A percentile compares a stretch with the other conserved stretches of the same genome.
Evolutionary conservation across 305 asterid species (phyloP).

Genomic region (Fraxinus velutina): DNA sequence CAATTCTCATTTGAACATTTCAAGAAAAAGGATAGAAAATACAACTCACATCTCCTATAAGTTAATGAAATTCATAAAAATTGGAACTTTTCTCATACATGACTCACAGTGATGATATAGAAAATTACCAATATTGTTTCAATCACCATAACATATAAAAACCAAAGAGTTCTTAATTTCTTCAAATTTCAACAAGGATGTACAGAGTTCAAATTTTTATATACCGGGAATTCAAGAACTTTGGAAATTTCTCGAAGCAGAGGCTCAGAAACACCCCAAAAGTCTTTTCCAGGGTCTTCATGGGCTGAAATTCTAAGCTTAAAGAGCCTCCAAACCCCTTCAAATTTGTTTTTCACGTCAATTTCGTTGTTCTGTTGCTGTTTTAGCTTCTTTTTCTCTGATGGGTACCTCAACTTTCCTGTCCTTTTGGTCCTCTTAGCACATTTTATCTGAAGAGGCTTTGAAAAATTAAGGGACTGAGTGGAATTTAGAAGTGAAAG

Average conservation of each 20-base stretch:
- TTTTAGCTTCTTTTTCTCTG: conserved; percentile 81
- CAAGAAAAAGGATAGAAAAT: neutral
- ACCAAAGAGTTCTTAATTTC: neutral
- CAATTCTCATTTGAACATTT: neutral
- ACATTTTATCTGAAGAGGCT: conserved; percentile 33
- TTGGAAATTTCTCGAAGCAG: conserved; percentile 73
- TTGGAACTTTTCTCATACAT: neutral
- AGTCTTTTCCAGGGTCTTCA: conserved; percentile 92
- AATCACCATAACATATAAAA: conserved; percentile 10
- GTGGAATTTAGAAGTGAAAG: conserved; percentile 25
- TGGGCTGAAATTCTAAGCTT: conserved; percentile 63
- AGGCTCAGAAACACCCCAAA: conserved; percentile 61
- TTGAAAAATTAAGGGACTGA: conserved; percentile 24
- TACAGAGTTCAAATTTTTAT: conserved; percentile 7
- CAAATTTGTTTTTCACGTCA: conserved; percentile 35
- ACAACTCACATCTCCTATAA: neutral
- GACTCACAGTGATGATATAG: neutral
- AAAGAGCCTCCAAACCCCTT: conserved; percentile 85
- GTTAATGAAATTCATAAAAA: neutral
- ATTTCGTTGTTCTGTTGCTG: conserved; percentile 33
- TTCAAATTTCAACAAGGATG: neutral
- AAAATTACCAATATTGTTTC: neutral
- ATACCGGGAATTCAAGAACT: conserved; percentile 89
- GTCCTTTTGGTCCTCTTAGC: conserved; percentile 67
- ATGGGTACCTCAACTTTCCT: conserved; percentile 88